A percentile compares a stretch with the other conserved stretches of the same genome.
phyloP scores from a whole-genome alignment of 2,329 filamentous ascomycete species.

The Simplicillium aogashimaense region DNA sequence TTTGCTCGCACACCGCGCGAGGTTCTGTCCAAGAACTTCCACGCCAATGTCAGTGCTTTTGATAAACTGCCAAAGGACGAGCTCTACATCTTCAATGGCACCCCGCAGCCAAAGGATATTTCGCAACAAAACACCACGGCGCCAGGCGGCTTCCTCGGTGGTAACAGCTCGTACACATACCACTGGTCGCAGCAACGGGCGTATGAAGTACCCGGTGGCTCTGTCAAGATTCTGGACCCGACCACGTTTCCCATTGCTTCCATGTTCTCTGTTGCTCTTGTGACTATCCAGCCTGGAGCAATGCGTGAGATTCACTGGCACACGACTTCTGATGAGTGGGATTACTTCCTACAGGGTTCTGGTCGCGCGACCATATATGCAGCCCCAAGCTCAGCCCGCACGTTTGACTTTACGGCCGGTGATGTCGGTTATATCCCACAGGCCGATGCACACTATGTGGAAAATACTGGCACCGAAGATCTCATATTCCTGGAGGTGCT shows the following conservation, averaged over 20 bases:
- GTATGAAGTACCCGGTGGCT: conserved; percentile 41
- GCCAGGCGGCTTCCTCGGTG: conserved; percentile 28
- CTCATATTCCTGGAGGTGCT: conserved; percentile 50
- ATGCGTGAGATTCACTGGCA: conserved; percentile 59
- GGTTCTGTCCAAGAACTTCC: conserved; percentile 45
- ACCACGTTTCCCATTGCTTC: conserved; percentile 45
- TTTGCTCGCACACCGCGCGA: conserved; percentile 39
- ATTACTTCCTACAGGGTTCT: conserved; percentile 46
- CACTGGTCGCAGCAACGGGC: conserved; percentile 42
- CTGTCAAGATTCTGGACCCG: conserved; percentile 49
- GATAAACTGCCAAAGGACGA: conserved; percentile 34
- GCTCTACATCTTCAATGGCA: conserved; percentile 44
- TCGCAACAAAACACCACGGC: conserved; percentile 36
- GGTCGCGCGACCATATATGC: conserved; percentile 46
- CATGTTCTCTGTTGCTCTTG: conserved; percentile 44
- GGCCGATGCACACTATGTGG: conserved; percentile 46
- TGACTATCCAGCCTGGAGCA: conserved; percentile 48
- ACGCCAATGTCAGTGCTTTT: conserved; percentile 34
- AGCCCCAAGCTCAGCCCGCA: conserved; percentile 37
- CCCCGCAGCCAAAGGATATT: conserved; percentile 32
- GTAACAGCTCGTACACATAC: conserved; percentile 33
- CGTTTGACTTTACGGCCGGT: conserved; percentile 49
- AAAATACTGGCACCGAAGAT: conserved; percentile 49
- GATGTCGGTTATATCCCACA: conserved; percentile 49
- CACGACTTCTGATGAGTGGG: conserved; percentile 49